Conservation (phyloP, 1,284 basidiomycete genomes). For the Austropuccinia psidii region DNA sequence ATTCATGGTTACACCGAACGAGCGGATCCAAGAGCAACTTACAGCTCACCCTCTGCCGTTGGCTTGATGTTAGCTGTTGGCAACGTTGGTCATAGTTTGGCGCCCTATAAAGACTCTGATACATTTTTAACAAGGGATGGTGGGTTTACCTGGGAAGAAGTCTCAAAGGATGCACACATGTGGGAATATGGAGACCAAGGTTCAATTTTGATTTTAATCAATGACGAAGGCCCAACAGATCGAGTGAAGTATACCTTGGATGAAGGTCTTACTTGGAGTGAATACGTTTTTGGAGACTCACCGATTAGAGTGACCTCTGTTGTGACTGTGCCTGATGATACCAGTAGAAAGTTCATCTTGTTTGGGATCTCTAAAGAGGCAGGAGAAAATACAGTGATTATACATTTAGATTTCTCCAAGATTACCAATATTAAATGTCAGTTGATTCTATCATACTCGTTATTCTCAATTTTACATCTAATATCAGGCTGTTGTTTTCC, state of each 20-base stretch:
- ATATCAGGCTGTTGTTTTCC: background rate
- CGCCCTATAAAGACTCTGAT: conserved; percentile 75
- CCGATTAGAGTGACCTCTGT: conserved; percentile 64
- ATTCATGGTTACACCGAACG: conserved; percentile 95
- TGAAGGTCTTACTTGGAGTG: conserved; percentile 77
- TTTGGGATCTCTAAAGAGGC: conserved; percentile 60
- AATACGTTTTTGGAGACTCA: conserved; percentile 75
- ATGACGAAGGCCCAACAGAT: conserved; percentile 88
- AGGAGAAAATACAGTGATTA: conserved; percentile 56
- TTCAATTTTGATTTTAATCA: conserved; percentile 81
- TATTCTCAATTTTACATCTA: background rate
- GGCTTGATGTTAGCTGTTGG: conserved; percentile 94
- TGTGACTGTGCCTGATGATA: conserved; percentile 82
- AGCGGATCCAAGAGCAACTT: conserved; percentile 77
- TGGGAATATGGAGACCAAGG: conserved; percentile 99
- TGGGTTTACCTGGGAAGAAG: conserved; percentile 96
- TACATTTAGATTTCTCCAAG: conserved; percentile 82
- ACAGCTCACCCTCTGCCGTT: conserved; percentile 79
- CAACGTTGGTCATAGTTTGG: conserved; percentile 81
- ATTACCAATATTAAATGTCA: conserved; percentile 67
- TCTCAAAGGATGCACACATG: conserved; percentile 93
- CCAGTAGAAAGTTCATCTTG: conserved; percentile 80
- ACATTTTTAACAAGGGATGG: conserved; percentile 94
- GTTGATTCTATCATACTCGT: conserved; percentile 43
- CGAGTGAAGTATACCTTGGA: conserved; percentile 79